A percentile compares a stretch with the other conserved stretches of the same genome.
These are phyloP conservation scores for Beauveria scarabaeidicola DNA, from an alignment of 2,329 filamentous ascomycete species.

Conservation along the genomic window DNA sequence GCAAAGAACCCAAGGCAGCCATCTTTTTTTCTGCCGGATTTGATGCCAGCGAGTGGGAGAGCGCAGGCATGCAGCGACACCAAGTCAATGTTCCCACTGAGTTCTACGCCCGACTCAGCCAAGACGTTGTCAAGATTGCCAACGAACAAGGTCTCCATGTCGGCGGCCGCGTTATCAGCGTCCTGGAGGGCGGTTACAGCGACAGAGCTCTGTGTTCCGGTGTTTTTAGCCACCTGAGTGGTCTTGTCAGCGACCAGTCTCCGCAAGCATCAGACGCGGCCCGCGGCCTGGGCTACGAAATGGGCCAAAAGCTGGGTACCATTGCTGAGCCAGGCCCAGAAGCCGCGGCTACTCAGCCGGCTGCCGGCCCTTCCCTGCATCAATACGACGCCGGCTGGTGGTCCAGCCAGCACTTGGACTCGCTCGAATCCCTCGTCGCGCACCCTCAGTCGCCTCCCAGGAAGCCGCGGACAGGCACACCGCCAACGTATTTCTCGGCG, in stretches of 20 bases:
- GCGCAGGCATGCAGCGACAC: conserved; percentile 87
- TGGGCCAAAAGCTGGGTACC: conserved; percentile 43
- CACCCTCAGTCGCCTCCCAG: conserved; percentile 40
- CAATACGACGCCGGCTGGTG: conserved; percentile 66
- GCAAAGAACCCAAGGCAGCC: conserved; percentile 64
- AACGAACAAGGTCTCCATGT: conserved; percentile 69
- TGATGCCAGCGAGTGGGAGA: conserved; percentile 93
- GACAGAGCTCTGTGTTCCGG: conserved; percentile 84
- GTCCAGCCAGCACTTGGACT: conserved; percentile 55
- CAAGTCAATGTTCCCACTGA: conserved; percentile 92
- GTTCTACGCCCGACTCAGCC: conserved; percentile 87
- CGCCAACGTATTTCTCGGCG: conserved; percentile 73
- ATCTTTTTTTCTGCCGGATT: conserved; percentile 96
- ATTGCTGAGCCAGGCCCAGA: conserved; percentile 25
- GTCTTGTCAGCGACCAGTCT: conserved; percentile 55
- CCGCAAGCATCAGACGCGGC: conserved; percentile 22
- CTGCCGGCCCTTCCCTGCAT: conserved; percentile 23
- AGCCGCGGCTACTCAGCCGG: neutral
- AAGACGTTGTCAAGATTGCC: conserved; percentile 74
- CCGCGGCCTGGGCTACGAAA: conserved; percentile 46
- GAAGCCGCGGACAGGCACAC: conserved; percentile 46
- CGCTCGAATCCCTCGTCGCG: conserved; percentile 54
- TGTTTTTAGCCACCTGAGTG: conserved; percentile 81
- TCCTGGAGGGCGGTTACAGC: conserved; percentile 93
- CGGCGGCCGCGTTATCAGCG: conserved; percentile 81